These are phyloP conservation scores for Austropuccinia psidii DNA, from an alignment of 1,284 basidiomycete species.

Conservation along the genomic window DNA sequence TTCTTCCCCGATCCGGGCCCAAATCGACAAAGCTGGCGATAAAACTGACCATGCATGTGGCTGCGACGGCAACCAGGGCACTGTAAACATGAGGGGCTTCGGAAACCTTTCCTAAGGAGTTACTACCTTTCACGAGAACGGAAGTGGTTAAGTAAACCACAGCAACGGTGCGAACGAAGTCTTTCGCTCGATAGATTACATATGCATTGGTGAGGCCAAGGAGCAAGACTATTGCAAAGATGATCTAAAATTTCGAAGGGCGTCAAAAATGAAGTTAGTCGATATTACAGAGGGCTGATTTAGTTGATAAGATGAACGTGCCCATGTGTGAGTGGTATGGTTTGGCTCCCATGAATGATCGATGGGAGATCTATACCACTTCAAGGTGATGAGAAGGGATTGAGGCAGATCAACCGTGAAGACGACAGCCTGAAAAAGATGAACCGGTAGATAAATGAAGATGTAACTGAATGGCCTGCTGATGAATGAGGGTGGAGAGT, in stretches of 20 bases:
- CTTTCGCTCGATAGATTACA: not conserved
- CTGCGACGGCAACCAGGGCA: conserved; percentile 16
- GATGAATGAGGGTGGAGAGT: conserved; percentile 40
- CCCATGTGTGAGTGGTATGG: conserved; percentile 33
- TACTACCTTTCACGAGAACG: conserved; percentile 6
- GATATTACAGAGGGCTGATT: not conserved
- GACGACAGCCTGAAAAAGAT: conserved; percentile 51
- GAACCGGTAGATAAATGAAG: conserved; percentile 52
- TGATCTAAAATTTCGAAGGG: not conserved
- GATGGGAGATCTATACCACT: conserved; percentile 44
- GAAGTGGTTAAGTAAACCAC: conserved; percentile 20
- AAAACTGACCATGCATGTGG: conserved; percentile 15
- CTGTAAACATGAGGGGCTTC: conserved; percentile 21
- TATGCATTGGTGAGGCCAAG: conserved; percentile 21
- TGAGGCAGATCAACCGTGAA: conserved; percentile 51
- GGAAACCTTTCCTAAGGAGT: conserved; percentile 15
- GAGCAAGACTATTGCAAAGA: conserved; percentile 15
- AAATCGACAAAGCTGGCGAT: conserved; percentile 26
- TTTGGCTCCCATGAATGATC: conserved; percentile 30
- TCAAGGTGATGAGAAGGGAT: conserved; percentile 51
- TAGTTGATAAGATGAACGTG: not conserved
- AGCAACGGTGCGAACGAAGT: conserved; percentile 24
- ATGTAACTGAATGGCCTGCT: conserved; percentile 51
- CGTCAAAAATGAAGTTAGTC: not conserved
- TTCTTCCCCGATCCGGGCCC: conserved; percentile 2